Evolutionary conservation across 139 green algal species (phyloP).

Genomic region (Limnomonas spitsbergensis): DNA sequence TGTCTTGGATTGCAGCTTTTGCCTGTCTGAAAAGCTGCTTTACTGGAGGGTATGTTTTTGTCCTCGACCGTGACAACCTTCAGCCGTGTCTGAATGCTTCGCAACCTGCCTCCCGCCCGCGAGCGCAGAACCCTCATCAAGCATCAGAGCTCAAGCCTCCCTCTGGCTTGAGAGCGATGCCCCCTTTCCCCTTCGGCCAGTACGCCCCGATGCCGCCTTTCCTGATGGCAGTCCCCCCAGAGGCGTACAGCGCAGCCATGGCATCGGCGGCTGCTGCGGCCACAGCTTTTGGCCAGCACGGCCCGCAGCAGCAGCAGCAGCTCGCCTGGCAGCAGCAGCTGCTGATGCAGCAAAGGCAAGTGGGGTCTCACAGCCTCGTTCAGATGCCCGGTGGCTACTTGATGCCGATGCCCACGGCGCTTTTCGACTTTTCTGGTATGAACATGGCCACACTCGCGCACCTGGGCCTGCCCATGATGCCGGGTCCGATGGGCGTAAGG

Average conservation of each 20-base stretch:
- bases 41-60: too few species aligned
- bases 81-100: too few species aligned
- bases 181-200: too few species aligned
- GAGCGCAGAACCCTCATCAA: too few species aligned
- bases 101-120: too few species aligned
- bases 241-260: background rate
- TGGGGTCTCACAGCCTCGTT: background rate
- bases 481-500: background rate
- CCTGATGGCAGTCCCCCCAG: too few species aligned
- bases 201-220: too few species aligned
- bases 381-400: background rate
- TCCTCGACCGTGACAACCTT: too few species aligned
- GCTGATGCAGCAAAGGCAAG: background rate
- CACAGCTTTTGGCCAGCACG: background rate
- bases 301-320: background rate
- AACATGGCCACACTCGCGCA: conserved; percentile 1
- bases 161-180: too few species aligned
- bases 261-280: background rate
- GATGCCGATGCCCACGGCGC: background rate
- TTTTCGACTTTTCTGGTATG: background rate
- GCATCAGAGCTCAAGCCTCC: too few species aligned
- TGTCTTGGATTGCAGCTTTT: too few species aligned
- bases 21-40: too few species aligned
- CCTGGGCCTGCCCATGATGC: background rate
- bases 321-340: background rate